phyloP scores from a whole-genome alignment of 1,139 yeast species.

The Pichia sp. region DNA sequence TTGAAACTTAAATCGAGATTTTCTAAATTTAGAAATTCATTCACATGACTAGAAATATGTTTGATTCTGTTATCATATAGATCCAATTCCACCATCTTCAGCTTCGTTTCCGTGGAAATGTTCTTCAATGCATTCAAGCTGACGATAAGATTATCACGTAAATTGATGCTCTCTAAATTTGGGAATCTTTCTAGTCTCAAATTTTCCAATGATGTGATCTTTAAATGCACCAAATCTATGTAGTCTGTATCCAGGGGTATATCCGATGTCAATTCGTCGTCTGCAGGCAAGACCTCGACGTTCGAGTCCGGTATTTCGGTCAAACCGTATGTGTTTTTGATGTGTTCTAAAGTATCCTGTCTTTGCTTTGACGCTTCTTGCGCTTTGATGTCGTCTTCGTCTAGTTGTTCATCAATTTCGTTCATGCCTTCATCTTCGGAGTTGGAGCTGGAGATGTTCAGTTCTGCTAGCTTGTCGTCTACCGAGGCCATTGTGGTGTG shows the following conservation, averaged over 20 bases:
- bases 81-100: constrained; percentile 72
- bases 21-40: constrained; percentile 55
- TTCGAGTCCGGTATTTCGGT: constrained; percentile 53
- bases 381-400: constrained; percentile 19
- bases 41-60: constrained; percentile 72
- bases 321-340: constrained; percentile 29
- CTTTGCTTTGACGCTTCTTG: constrained; percentile 15
- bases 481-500: background rate
- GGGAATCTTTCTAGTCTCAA: constrained; percentile 60
- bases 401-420: constrained; percentile 19
- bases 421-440: constrained; percentile 8
- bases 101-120: constrained; percentile 42
- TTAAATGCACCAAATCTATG: constrained; percentile 77
- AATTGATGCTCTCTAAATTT: constrained; percentile 58
- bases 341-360: constrained; percentile 12
- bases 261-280: constrained; percentile 61
- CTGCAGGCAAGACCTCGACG: constrained; percentile 44
- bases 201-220: constrained; percentile 65
- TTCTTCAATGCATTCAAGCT: constrained; percentile 69
- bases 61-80: constrained; percentile 89
- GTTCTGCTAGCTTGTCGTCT: background rate
- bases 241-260: constrained; percentile 61
- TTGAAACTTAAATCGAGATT: constrained; percentile 86
- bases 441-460: background rate
- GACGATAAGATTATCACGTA: constrained; percentile 83